Conservation (phyloP, 1,139 yeast species). For the Candida sojae region DNA sequence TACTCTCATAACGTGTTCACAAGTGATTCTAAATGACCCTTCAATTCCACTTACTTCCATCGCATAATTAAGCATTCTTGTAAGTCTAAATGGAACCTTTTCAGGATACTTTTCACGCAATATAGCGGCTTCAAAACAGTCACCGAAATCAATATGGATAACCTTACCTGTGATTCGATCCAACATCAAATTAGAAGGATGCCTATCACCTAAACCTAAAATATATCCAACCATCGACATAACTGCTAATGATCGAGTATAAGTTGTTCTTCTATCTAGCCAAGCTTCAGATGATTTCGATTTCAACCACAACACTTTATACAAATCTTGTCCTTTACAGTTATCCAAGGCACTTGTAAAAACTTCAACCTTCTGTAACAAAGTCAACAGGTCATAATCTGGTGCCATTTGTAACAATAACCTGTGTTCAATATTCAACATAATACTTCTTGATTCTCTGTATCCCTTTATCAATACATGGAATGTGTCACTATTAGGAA, state of each 20-base stretch:
- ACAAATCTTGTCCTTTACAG: constrained; percentile 94
- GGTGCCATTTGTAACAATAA: constrained; percentile 99
- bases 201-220: constrained; percentile 95
- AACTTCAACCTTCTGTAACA: constrained; percentile 92
- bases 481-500: constrained; percentile 94
- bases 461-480: constrained; percentile 91
- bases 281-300: constrained; percentile 96
- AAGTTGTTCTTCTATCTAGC: constrained; percentile 95
- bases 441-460: constrained; percentile 86
- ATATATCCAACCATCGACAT: constrained; percentile 99
- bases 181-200: constrained; percentile 95
- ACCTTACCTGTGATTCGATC: constrained; percentile 94
- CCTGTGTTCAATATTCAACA: constrained; percentile 89
- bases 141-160: constrained; percentile 97
- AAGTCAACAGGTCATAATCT: constrained; percentile 86
- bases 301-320: constrained; percentile 94
- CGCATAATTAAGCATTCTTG: constrained; percentile 96
- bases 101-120: constrained; percentile 96
- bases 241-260: constrained; percentile 92
- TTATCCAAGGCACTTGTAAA: constrained; percentile 95
- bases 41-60: constrained; percentile 99
- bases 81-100: constrained; percentile 94
- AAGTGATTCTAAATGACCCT: constrained; percentile 94
- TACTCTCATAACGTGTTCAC: constrained; percentile 96
- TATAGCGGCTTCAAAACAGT: constrained; percentile 98